Evolutionary conservation across 1,284 basidiomycete genomes (phyloP).

Genomic region (Sutorius eximius): DNA sequence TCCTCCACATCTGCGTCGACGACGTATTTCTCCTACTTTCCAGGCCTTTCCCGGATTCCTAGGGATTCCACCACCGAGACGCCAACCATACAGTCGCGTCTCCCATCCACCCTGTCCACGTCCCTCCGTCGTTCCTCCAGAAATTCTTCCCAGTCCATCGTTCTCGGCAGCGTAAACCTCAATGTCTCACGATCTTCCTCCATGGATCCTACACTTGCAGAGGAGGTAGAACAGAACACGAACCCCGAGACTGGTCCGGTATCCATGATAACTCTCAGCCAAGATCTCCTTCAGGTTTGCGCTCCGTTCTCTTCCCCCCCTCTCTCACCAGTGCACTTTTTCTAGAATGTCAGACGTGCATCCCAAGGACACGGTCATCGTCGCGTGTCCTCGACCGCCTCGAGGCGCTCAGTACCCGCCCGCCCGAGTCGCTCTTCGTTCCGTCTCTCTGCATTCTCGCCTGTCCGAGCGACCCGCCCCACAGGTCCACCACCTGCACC

Average conservation of each 20-base stretch:
- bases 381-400: constrained; percentile 24
- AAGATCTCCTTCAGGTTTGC: constrained; percentile 34
- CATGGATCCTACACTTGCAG: constrained; percentile 16
- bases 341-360: constrained; percentile 23
- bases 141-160: constrained; percentile 23
- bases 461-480: constrained; percentile 3
- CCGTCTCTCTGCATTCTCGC: constrained; percentile 27
- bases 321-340: background rate
- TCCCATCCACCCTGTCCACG: constrained; percentile 14
- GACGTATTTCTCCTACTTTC: constrained; percentile 19
- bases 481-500: background rate
- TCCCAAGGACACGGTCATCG: constrained; percentile 22
- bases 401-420: constrained; percentile 14
- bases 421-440: constrained; percentile 20
- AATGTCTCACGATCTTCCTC: constrained; percentile 29
- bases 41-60: constrained; percentile 8
- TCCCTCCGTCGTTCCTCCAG: constrained; percentile 24
- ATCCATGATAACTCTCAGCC: constrained; percentile 26
- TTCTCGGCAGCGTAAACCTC: constrained; percentile 28
- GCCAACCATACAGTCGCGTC: constrained; percentile 19
- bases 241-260: constrained; percentile 9
- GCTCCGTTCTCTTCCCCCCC: background rate
- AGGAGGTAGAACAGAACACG: constrained; percentile 15
- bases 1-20: constrained; percentile 24
- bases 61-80: constrained; percentile 17